A percentile compares a stretch with the other conserved stretches of the same genome.
phyloP scores from a whole-genome alignment of 1,139 yeast genomes.

The Casaregolazyma lundiana region DNA sequence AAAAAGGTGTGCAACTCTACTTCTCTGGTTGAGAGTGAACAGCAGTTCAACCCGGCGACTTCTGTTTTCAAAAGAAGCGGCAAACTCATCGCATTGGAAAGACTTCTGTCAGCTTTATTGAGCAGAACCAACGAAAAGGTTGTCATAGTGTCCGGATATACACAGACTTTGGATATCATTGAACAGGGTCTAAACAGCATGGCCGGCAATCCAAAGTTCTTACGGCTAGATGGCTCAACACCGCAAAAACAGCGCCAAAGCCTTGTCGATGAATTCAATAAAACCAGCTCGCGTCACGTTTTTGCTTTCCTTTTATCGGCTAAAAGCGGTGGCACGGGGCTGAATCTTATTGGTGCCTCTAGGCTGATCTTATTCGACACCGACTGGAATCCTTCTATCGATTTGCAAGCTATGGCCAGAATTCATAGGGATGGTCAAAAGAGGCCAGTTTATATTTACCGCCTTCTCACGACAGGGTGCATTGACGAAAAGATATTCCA shows the following conservation, averaged over 20 bases:
- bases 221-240: conserved; percentile 82
- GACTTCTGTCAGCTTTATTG: conserved; percentile 29
- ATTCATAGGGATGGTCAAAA: conserved; percentile 91
- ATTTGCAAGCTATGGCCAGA: conserved; percentile 93
- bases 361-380: conserved; percentile 78
- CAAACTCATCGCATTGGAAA: conserved; percentile 33
- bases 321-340: conserved; percentile 92
- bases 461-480: conserved; percentile 70
- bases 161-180: conserved; percentile 78
- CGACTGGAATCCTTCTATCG: conserved; percentile 94
- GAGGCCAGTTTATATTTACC: conserved; percentile 71
- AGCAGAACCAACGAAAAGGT: conserved; percentile 57
- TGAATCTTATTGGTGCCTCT: conserved; percentile 87
- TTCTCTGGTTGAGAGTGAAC: conserved; percentile 43
- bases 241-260: conserved; percentile 59
- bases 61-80: conserved; percentile 25
- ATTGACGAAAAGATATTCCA: conserved; percentile 94
- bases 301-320: conserved; percentile 79
- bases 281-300: conserved; percentile 36
- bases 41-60: background rate
- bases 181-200: conserved; percentile 52
- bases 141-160: conserved; percentile 83
- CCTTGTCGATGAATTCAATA: conserved; percentile 69
- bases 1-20: conserved; percentile 87
- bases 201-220: conserved; percentile 41